A percentile compares a stretch with the other conserved stretches of the same genome.
These are phyloP conservation scores for Cornus florida DNA, from an alignment of 148 eudicot genomes.

Conservation along the genomic window DNA sequence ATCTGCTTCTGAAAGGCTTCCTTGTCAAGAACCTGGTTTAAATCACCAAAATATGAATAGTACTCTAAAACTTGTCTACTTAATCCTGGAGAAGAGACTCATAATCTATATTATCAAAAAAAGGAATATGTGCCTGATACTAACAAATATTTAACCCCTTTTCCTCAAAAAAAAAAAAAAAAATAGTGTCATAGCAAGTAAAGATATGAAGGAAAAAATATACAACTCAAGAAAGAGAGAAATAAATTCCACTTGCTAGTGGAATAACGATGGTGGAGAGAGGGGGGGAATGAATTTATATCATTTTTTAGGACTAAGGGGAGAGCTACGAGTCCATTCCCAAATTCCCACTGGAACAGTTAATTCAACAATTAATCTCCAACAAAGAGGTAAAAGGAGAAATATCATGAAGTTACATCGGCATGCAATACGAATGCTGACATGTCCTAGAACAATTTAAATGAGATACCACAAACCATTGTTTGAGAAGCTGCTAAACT, in stretches of 20 bases:
- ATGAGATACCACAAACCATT: neutral
- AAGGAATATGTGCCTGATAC: neutral
- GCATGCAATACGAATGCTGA: neutral
- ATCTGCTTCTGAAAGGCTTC: slow-evolving; percentile 87
- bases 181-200: neutral
- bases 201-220: no score
- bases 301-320: no score
- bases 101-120: neutral
- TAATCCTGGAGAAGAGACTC: neutral
- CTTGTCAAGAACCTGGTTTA: slow-evolving; percentile 79
- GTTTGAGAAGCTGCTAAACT: neutral
- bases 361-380: no score
- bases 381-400: no score
- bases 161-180: neutral
- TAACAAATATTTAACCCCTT: neutral
- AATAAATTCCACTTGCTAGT: no score
- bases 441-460: neutral
- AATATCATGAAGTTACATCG: no score
- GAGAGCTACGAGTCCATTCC: no score
- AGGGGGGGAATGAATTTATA: no score
- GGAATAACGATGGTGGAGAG: no score
- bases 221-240: no score
- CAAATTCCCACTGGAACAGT: no score
- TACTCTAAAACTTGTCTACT: neutral
- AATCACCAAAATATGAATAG: neutral